Conservation (phyloP, 805 yeast genomes). For the Yamadazyma scolyti region DNA sequence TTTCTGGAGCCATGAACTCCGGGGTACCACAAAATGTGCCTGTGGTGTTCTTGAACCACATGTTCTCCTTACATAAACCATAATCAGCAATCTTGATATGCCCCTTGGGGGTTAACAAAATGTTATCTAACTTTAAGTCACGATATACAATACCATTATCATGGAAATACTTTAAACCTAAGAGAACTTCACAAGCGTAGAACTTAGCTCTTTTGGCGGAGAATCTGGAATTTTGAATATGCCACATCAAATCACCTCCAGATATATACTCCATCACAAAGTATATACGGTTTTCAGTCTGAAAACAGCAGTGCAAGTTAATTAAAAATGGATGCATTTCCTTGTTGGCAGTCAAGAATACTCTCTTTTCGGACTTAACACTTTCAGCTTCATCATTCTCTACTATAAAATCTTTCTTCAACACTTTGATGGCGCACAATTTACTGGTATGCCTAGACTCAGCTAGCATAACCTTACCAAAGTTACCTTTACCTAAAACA, state of each 20-base stretch:
- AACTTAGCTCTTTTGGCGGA: conserved; percentile 91
- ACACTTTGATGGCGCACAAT: conserved; percentile 92
- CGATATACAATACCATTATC: conserved; percentile 95
- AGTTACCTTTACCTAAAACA: conserved; percentile 96
- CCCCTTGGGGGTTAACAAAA: conserved; percentile 82
- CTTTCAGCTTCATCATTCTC: conserved; percentile 96
- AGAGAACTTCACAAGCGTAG: conserved; percentile 92
- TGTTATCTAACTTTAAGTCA: conserved; percentile 93
- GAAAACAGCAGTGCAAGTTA: conserved; percentile 91
- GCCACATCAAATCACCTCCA: conserved; percentile 99
- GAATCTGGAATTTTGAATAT: conserved; percentile 88
- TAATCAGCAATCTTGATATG: conserved; percentile 97
- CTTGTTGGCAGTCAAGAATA: conserved; percentile 76
- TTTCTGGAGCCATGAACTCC: conserved; percentile 99
- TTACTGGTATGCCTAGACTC: conserved; percentile 80
- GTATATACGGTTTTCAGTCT: conserved; percentile 94
- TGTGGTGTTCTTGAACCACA: conserved; percentile 83
- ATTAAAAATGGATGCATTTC: conserved; percentile 91
- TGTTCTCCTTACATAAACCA: conserved; percentile 92
- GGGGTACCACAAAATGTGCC: conserved; percentile 99
- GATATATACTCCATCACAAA: conserved; percentile 98
- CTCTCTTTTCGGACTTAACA: conserved; percentile 91
- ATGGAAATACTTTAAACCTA: conserved; percentile 90
- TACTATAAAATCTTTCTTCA: conserved; percentile 92
- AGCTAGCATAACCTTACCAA: conserved; percentile 97